A percentile compares a stretch with the other conserved stretches of the same genome.
These are phyloP conservation scores for Aspergillus cristatus DNA, from an alignment of 495 filamentous ascomycete genomes.

Conservation along the genomic window DNA sequence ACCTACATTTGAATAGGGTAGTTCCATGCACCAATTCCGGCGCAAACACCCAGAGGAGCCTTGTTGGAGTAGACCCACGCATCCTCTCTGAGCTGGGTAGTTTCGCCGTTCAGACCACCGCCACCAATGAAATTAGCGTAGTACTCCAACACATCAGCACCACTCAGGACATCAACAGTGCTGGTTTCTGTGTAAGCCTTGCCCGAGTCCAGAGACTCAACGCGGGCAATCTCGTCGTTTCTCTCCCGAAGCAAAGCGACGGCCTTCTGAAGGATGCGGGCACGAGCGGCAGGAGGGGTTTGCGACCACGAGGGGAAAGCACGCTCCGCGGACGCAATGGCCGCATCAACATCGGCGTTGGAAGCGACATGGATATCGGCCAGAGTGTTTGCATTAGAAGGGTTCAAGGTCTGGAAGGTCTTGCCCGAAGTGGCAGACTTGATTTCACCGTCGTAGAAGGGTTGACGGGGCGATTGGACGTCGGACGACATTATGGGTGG, in stretches of 20 bases:
- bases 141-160: conserved; percentile 69
- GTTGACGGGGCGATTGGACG: conserved; percentile 40
- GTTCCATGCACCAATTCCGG: conserved; percentile 76
- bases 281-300: conserved; percentile 53
- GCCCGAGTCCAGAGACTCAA: conserved; percentile 66
- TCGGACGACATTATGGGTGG: conserved; percentile 28
- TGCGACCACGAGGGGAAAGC: conserved; percentile 61
- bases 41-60: conserved; percentile 66
- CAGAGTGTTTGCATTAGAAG: conserved; percentile 53
- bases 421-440: conserved; percentile 49
- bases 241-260: conserved; percentile 54
- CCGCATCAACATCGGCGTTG: conserved; percentile 53
- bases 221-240: conserved; percentile 60
- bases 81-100: conserved; percentile 54
- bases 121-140: conserved; percentile 63
- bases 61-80: conserved; percentile 71
- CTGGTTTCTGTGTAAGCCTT: conserved; percentile 69
- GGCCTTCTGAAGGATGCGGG: conserved; percentile 62
- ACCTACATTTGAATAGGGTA: conserved; percentile 72
- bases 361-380: conserved; percentile 58
- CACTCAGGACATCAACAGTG: conserved; percentile 64
- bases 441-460: conserved; percentile 59
- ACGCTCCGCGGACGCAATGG: conserved; percentile 48
- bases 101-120: conserved; percentile 62
- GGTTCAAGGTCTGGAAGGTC: conserved; percentile 59